phyloP scores from a whole-genome alignment of 306 rosid species.

The Calophaca sinica region DNA sequence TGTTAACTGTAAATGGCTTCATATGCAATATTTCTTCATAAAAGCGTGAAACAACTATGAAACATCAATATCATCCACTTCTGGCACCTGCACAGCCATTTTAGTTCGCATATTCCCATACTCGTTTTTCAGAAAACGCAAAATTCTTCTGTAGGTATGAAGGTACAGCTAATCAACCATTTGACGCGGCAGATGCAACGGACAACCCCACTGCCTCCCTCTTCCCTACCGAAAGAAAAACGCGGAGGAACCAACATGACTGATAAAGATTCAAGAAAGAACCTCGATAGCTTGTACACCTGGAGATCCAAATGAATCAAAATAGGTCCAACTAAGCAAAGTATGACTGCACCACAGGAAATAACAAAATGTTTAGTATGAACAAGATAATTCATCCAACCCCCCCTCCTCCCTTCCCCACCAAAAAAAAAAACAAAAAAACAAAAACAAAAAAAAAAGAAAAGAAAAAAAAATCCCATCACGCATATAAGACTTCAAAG shows the following conservation, averaged over 20 bases:
- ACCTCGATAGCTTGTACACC: constrained; percentile 5
- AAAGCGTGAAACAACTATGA: background rate
- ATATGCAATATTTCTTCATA: background rate
- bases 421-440: no score
- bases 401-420: background rate
- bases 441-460: no score
- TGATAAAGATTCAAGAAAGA: background rate
- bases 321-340: constrained; percentile 21
- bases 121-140: background rate
- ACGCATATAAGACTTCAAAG: background rate
- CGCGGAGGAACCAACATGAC: constrained; percentile 1
- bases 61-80: constrained; percentile 15
- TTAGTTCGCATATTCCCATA: constrained; percentile 1
- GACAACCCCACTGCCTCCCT: constrained; percentile 13
- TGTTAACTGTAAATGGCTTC: background rate
- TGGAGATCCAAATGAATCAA: constrained; percentile 37
- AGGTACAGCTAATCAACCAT: constrained; percentile 9
- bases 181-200: constrained; percentile 19
- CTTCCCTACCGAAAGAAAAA: background rate
- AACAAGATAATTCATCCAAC: background rate
- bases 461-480: background rate
- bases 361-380: constrained; percentile 19
- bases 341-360: constrained; percentile 41
- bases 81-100: background rate
- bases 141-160: constrained; percentile 8